Base-by-base conservation (phyloP, 169 alveolate species). In the Plasmodium berghei region DNA sequence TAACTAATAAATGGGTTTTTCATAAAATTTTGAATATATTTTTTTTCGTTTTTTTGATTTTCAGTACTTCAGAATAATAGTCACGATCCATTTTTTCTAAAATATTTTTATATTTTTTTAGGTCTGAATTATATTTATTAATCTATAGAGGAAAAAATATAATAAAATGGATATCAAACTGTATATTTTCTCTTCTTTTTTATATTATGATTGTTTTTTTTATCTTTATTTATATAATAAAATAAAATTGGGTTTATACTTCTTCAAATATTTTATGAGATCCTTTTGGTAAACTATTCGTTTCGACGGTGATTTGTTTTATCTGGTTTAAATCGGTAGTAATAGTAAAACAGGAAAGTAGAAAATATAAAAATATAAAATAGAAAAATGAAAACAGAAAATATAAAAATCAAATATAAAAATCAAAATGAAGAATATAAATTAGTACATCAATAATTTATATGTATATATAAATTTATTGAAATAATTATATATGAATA, bases 231-330 rank as follows among this genome's bases (percentile, higher is more conserved):
- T 34, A 34, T 34, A 34, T 34, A 34, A 34, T 34, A 34, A 34
- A 34, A 34, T n/a, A 9, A 4, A 16, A n/a, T 58, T 20, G 1
- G n/a, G 0, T 34, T 26, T 16, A 20, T 69, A 80, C 90, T 5
- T 80, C 73, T 16, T 80, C 80, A 49, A 80, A 55, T 34, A 80
- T 80, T 67, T 80, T 66, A 48, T 80, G 77, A 16, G 80, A 80
- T 40, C 90, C 90, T 66, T 67, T 80, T 18, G 90, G 90, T 67
- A 80, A 70, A 52, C 90, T 80, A 54, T 67, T 80, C 48, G 55
- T 64, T 72, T 80, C 90, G 22, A 80, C 46, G 28, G 34, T 52
- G 20, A 80, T 80, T 80, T 80, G 90, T 34, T 80, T 80, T 54
- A 80, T 80, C 90, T 80, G 70, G 45, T 69, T 46, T 42, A 75